These are phyloP conservation scores for Dictyostelium discoideum DNA, from an alignment of 78 protist species.

Conservation along the genomic window DNA sequence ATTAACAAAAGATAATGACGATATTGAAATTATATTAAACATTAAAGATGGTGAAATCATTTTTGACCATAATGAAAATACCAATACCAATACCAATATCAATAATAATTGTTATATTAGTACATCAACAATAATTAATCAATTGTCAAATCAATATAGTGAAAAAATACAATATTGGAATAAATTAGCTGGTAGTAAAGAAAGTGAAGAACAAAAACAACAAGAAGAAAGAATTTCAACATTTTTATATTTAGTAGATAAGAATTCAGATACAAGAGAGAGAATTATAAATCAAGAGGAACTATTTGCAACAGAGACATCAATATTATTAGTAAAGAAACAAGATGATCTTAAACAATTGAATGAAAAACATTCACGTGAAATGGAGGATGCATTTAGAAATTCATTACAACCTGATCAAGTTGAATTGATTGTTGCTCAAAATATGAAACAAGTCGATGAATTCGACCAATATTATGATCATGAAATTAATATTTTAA, in stretches of 20 bases:
- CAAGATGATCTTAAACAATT: constrained; percentile 39
- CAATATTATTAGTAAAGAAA: constrained; percentile 22
- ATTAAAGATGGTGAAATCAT: background rate
- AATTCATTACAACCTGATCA: background rate
- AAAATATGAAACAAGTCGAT: constrained; percentile 25
- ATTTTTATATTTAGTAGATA: constrained; percentile 45
- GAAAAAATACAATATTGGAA: constrained; percentile 63
- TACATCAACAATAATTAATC: background rate
- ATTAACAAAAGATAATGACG: background rate
- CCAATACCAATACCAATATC: background rate
- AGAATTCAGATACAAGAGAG: constrained; percentile 41
- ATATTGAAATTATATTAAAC: background rate
- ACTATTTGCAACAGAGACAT: constrained; percentile 32
- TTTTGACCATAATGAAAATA: too few relatives aligned
- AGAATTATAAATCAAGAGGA: constrained; percentile 70
- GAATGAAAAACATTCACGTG: constrained; percentile 52
- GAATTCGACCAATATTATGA: constrained; percentile 6
- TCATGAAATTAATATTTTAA: constrained; percentile 12
- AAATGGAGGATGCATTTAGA: constrained; percentile 57
- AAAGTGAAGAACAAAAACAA: constrained; percentile 9
- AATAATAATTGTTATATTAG: background rate
- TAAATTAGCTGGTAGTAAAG: constrained; percentile 18
- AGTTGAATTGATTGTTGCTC: constrained; percentile 32
- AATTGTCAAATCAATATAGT: constrained; percentile 32
- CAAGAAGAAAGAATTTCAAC: constrained; percentile 44